These are phyloP conservation scores for Cyclotella choctawhatcheeana DNA, from an alignment of 108 stramenopile genomes.

Conservation along the genomic window DNA sequence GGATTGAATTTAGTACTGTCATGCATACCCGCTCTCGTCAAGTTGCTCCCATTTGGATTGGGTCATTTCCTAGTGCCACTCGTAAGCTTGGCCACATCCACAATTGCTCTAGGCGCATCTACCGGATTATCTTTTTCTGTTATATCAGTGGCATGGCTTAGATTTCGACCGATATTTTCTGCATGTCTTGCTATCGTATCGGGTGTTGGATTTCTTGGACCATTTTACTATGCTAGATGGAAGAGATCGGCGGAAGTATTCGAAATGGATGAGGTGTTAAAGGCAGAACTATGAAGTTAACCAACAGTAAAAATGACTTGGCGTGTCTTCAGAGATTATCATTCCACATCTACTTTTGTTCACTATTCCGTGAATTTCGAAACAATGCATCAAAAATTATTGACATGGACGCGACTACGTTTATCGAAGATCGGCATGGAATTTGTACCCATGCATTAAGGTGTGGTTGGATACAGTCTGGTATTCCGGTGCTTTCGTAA, in stretches of 20 bases:
- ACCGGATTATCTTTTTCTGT: slow-evolving; percentile 4
- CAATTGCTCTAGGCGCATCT: slow-evolving; percentile 4
- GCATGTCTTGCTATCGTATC: slow-evolving; percentile 10
- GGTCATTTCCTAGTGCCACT: slow-evolving; percentile 9
- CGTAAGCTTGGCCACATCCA: slow-evolving; percentile 1
- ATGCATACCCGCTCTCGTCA: slow-evolving; percentile 9
- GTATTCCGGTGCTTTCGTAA: slow-evolving; percentile 55
- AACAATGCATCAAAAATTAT: slow-evolving; percentile 41
- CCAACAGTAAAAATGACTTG: no score
- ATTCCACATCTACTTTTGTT: no score
- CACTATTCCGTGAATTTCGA: no score
- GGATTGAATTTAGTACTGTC: slow-evolving; percentile 17
- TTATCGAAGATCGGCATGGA: slow-evolving; percentile 49
- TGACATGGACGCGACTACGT: slow-evolving; percentile 56
- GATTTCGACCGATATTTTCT: slow-evolving; percentile 14
- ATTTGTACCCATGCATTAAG: slow-evolving; percentile 45
- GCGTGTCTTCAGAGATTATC: no score
- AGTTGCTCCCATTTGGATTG: slow-evolving; percentile 10
- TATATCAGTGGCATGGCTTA: slow-evolving; percentile 18
- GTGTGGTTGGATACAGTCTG: slow-evolving; percentile 2
- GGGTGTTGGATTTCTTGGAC: slow-evolving; percentile 14
- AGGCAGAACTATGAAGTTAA: no score
- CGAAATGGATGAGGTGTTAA: slow-evolving; percentile 3
- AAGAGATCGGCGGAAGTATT: slow-evolving; percentile 9
- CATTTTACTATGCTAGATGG: slow-evolving; percentile 11